Evolutionary conservation across 2,329 filamentous ascomycete genomes (phyloP).

Genomic region (Colletotrichum sojae): DNA sequence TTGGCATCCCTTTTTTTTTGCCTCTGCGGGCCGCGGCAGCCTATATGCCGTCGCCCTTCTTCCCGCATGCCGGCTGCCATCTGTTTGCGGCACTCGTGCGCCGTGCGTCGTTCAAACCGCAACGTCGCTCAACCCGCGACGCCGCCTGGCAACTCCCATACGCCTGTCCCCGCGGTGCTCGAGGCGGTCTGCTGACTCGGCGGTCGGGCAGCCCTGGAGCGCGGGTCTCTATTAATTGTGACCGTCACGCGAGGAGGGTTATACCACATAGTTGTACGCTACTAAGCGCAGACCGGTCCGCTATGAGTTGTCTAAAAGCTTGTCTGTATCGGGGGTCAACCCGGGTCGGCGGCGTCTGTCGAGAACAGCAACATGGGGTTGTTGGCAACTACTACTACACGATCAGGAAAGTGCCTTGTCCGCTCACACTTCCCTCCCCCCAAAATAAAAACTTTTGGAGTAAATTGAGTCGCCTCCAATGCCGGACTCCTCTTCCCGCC

Average conservation of each 20-base stretch:
- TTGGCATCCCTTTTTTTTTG: background rate
- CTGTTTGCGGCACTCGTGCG: conserved; percentile 31
- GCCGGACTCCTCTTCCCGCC: background rate
- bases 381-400: background rate
- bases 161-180: background rate
- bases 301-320: conserved; percentile 25
- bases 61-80: conserved; percentile 12
- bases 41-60: conserved; percentile 3
- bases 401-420: conserved; percentile 1
- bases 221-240: conserved; percentile 1
- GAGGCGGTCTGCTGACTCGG: conserved; percentile 10
- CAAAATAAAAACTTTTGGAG: background rate
- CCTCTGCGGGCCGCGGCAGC: conserved; percentile 12
- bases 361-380: conserved; percentile 1
- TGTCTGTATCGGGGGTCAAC: conserved; percentile 11
- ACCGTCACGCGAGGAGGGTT: conserved; percentile 6
- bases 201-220: background rate
- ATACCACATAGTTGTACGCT: too few species aligned
- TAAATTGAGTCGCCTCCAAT: conserved; percentile 1
- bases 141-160: conserved; percentile 2
- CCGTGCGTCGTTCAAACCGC: conserved; percentile 26
- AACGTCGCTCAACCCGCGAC: conserved; percentile 21
- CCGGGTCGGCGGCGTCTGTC: background rate
- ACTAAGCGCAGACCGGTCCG: too few species aligned
- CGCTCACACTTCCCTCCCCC: background rate